Evolutionary conservation across 2,329 filamentous ascomycete species (phyloP).

Genomic region (Botrytis sinoallii): DNA sequence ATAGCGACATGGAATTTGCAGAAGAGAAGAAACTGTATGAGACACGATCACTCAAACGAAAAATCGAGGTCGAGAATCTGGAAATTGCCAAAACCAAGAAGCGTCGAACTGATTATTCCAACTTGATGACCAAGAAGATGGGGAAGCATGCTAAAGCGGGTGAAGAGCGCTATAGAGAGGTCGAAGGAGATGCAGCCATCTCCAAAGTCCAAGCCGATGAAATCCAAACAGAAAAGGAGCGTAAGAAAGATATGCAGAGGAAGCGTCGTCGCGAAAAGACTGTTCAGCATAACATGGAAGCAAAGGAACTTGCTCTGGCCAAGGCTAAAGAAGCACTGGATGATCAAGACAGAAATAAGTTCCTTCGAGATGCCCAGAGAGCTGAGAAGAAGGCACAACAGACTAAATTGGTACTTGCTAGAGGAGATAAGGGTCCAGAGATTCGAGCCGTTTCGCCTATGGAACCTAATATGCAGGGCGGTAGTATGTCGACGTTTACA

Average conservation of each 20-base stretch:
- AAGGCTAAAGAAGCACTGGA: constrained; percentile 77
- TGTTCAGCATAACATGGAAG: constrained; percentile 87
- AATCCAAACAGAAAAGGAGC: constrained; percentile 91
- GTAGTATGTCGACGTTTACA: constrained; percentile 79
- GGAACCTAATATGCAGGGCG: constrained; percentile 79
- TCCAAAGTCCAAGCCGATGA: constrained; percentile 87
- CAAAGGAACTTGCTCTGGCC: constrained; percentile 78
- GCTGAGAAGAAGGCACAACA: constrained; percentile 91
- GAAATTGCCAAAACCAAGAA: constrained; percentile 65
- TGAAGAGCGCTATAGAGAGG: constrained; percentile 70
- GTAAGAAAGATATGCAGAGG: constrained; percentile 99
- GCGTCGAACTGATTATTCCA: constrained; percentile 58
- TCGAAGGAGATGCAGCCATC: constrained; percentile 76
- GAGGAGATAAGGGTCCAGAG: constrained; percentile 76
- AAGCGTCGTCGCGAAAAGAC: constrained; percentile 95
- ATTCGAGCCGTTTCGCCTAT: constrained; percentile 64
- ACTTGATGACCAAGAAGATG: constrained; percentile 58
- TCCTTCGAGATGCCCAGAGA: constrained; percentile 81
- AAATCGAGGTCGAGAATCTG: constrained; percentile 58
- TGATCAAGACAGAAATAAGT: constrained; percentile 75
- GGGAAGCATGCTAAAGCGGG: constrained; percentile 66
- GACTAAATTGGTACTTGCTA: constrained; percentile 82
- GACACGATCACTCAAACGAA: constrained; percentile 63
- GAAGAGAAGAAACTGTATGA: constrained; percentile 50
- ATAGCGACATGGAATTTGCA: constrained; percentile 54